Conservation (phyloP, 23 red algal species). For the Agarophyton chilense region DNA sequence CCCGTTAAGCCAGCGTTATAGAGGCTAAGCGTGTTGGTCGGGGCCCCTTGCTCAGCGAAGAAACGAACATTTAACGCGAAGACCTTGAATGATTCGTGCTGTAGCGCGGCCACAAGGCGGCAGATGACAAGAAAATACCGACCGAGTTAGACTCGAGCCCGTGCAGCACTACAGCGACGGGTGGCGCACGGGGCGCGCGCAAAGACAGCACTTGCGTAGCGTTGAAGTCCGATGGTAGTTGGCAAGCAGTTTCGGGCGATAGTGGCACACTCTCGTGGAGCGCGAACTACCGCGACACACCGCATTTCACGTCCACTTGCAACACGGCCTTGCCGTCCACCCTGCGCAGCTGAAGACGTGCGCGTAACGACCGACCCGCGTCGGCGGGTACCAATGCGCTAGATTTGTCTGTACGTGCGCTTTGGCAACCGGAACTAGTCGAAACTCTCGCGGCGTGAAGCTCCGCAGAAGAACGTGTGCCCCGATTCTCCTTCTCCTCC, state of each 20-base stretch:
- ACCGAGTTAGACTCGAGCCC: conserved; percentile 84
- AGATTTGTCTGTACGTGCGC: conserved; percentile 82
- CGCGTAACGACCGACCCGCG: conserved; percentile 31
- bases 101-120: conserved; percentile 72
- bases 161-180: conserved; percentile 80
- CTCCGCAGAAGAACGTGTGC: too few species aligned
- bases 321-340: conserved; percentile 53
- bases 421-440: conserved; percentile 53
- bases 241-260: neutral
- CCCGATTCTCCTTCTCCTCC: too few species aligned
- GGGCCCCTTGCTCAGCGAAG: conserved; percentile 44
- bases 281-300: neutral
- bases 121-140: conserved; percentile 44
- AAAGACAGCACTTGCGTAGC: neutral
- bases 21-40: conserved; percentile 48
- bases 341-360: conserved; percentile 36
- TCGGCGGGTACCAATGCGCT: conserved; percentile 49
- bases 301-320: conserved; percentile 70
- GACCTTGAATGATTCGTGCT: conserved; percentile 54
- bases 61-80: conserved; percentile 84
- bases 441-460: conserved; percentile 3
- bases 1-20: conserved; percentile 93
- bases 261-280: neutral
- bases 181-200: neutral
- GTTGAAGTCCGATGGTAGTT: neutral